Evolutionary conservation across 2,329 filamentous ascomycete genomes (phyloP).

Genomic region (Penicillium crustosum): DNA sequence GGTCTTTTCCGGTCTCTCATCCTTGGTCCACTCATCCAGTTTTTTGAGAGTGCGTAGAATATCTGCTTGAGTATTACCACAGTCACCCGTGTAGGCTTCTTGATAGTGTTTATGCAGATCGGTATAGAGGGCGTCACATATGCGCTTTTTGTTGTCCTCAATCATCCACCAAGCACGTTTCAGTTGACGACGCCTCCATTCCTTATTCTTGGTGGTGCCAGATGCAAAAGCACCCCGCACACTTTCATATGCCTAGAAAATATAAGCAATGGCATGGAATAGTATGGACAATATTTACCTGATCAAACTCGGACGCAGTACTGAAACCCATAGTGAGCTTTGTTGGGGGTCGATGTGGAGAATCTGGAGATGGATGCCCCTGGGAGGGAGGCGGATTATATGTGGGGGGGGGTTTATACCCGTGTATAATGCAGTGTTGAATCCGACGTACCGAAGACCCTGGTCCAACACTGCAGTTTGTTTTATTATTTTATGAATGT

Average conservation of each 20-base stretch:
- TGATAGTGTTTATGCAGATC: constrained; percentile 21
- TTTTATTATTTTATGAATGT: background rate
- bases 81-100: constrained; percentile 16
- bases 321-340: constrained; percentile 15
- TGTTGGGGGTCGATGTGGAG: constrained; percentile 5
- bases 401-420: background rate
- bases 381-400: background rate
- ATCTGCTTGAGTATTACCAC: constrained; percentile 33
- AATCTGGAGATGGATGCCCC: too few relatives aligned
- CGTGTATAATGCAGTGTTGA: background rate
- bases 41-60: constrained; percentile 40
- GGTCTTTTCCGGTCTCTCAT: constrained; percentile 30
- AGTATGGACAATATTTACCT: constrained; percentile 5
- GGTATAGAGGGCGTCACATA: constrained; percentile 14
- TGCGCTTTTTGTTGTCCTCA: constrained; percentile 22
- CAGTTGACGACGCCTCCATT: constrained; percentile 20
- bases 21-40: constrained; percentile 44
- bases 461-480: background rate
- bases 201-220: constrained; percentile 17
- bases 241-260: constrained; percentile 15
- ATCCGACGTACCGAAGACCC: background rate
- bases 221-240: constrained; percentile 13
- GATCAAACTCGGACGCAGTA: constrained; percentile 16
- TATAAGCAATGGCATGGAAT: background rate
- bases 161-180: constrained; percentile 25